Evolutionary conservation across 768 basidiomycete genomes (phyloP).

Genomic region (Chalciporus pseudorubinellus): DNA sequence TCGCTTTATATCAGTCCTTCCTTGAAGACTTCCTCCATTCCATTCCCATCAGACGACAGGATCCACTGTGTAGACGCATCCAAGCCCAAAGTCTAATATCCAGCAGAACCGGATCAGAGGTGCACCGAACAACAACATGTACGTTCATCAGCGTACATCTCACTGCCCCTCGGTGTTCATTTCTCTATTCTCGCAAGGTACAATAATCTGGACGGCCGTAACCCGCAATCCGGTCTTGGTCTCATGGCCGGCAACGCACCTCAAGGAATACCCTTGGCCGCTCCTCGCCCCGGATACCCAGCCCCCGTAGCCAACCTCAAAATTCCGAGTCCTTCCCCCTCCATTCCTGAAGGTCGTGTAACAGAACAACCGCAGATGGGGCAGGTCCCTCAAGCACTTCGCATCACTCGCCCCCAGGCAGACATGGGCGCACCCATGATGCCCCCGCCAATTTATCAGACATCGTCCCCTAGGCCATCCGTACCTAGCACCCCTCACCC

Average conservation of each 20-base stretch:
- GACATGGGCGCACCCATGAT: conserved; percentile 23
- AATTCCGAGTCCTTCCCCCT: conserved; percentile 47
- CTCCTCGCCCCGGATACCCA: conserved; percentile 73
- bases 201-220: conserved; percentile 51
- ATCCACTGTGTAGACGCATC: conserved; percentile 41
- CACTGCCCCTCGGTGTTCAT: conserved; percentile 4
- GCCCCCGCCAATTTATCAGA: conserved; percentile 33
- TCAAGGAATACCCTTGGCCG: conserved; percentile 49
- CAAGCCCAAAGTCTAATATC: conserved; percentile 37
- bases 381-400: conserved; percentile 29
- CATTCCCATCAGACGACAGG: conserved; percentile 60
- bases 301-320: conserved; percentile 67
- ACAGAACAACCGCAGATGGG: conserved; percentile 26
- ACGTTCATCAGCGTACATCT: conserved; percentile 28
- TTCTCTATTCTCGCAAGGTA: conserved; percentile 44
- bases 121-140: conserved; percentile 70
- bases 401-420: conserved; percentile 16
- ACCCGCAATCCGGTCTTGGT: conserved; percentile 47
- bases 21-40: background rate
- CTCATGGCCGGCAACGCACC: conserved; percentile 39
- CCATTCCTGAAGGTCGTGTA: conserved; percentile 31
- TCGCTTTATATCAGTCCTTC: conserved; percentile 25
- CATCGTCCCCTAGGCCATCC: conserved; percentile 28
- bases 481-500: conserved; percentile 66
- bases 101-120: conserved; percentile 51